A percentile compares a stretch with the other conserved stretches of the same genome.
These are phyloP conservation scores for Jatropha multifida DNA, from an alignment of 441 rosid species.

Conservation along the genomic window DNA sequence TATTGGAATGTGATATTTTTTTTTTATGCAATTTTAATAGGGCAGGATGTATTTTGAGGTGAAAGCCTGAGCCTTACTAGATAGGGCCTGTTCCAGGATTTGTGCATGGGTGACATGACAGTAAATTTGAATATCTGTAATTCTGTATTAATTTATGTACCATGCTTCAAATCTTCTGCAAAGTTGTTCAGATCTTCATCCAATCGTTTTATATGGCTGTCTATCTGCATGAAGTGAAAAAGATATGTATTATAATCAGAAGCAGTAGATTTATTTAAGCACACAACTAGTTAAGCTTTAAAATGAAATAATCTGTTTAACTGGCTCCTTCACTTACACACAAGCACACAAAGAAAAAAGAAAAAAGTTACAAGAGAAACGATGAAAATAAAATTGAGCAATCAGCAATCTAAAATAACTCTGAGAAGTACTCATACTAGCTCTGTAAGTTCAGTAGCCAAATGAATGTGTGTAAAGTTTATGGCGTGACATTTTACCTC, in stretches of 20 bases:
- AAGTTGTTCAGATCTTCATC: slow-evolving; percentile 93
- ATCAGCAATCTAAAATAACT: not conserved
- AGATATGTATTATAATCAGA: not conserved
- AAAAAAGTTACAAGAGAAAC: not conserved
- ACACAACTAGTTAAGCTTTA: no score
- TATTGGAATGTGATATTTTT: not conserved
- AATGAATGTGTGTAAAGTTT: not conserved
- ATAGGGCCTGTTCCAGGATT: not conserved
- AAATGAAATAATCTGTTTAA: not conserved
- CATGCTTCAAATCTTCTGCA: slow-evolving; percentile 94
- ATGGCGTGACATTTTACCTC: not conserved
- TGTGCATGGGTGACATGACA: not conserved
- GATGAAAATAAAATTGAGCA: not conserved
- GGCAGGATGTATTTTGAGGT: not conserved
- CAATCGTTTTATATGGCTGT: slow-evolving; percentile 87
- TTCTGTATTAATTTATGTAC: slow-evolving; percentile 33
- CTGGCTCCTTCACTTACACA: not conserved
- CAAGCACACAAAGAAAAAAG: no score
- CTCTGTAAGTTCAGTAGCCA: not conserved
- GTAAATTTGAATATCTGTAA: slow-evolving; percentile 3
- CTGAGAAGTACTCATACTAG: not conserved
- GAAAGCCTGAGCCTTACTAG: not conserved
- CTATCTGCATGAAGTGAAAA: slow-evolving; percentile 56
- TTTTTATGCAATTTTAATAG: slow-evolving; percentile 6
- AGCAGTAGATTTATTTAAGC: not conserved